These are phyloP conservation scores for Solanum medicagineum DNA, from an alignment of 257 asterid species.

Conservation along the genomic window DNA sequence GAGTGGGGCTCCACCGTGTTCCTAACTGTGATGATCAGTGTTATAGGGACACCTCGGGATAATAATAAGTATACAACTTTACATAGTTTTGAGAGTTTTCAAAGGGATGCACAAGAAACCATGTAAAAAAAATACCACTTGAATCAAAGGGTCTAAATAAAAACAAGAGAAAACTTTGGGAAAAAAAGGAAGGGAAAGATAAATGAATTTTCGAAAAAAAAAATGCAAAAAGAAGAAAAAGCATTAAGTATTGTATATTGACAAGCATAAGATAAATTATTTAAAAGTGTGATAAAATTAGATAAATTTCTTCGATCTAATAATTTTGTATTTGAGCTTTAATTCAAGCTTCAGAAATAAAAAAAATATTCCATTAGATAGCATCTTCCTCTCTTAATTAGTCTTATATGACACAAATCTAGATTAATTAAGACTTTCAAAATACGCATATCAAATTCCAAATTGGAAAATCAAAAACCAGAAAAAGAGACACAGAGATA, in stretches of 20 bases:
- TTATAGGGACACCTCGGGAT: too few species aligned
- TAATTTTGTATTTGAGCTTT: too few species aligned
- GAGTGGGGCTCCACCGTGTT: background rate
- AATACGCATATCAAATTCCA: accelerated
- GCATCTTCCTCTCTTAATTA: too few species aligned
- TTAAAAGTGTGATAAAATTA: background rate
- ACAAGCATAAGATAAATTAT: background rate
- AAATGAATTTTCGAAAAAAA: background rate
- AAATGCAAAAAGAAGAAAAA: background rate
- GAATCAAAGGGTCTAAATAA: background rate
- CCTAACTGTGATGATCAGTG: background rate
- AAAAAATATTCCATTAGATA: too few species aligned
- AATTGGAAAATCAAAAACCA: background rate
- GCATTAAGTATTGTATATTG: too few species aligned
- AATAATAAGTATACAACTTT: too few species aligned
- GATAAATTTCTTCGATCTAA: too few species aligned
- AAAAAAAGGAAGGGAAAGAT: background rate
- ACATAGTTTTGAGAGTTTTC: background rate
- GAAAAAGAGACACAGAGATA: background rate
- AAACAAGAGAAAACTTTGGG: background rate
- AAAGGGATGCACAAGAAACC: background rate
- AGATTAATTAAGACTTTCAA: background rate
- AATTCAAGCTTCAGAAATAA: too few species aligned
- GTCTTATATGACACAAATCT: background rate
- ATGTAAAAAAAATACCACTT: too few species aligned